Evolutionary conservation across 139 green algal genomes (phyloP), one percentile per base, ranked within the genome.

Genomic region (Choricystis sp.): DNA sequence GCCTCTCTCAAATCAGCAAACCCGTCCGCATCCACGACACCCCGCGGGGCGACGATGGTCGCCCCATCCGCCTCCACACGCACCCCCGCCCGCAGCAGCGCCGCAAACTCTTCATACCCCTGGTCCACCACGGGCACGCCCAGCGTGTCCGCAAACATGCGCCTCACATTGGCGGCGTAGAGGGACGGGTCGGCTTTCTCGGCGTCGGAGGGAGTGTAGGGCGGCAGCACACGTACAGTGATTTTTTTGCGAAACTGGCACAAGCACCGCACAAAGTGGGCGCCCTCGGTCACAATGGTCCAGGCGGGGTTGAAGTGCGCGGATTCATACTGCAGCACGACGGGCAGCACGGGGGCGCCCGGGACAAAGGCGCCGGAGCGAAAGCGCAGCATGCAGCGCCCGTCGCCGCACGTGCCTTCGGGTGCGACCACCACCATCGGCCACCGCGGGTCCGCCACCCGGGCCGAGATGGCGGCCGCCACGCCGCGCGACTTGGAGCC

Each of bases 111-210:
- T 9, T 14, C 5, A 26, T 66, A 29, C 28, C 31, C 25, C 56
- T 78, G 66, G 30, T 78, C 69, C 14, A 75, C 66, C 30, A 77
- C 30, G 3, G 69, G 69, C 30, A 75, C 49, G 21, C 55, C 57
- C 22, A 78, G 64, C 25, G 29, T 30, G 22, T 63, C 49, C n/a
- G 62, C 65, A 57, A 71, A 73, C 27, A 72, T 56, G 29, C 4
- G 4, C 3, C 61, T 25, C 23, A 65, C 59, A 49, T 59, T 62
- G 31, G 40, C 25, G 56, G 67, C 52, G 5, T 62, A 64, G 4
- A 67, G 49, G 3, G 24, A 29, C 9, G 72, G 62, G 30, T 60
- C 56, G 21, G 64, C 60, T 25, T 23, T 25, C 28, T 67, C 55
- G 1, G 3, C 55, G 24, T 29, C 31, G 2, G 20, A 28, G 1